Evolutionary conservation across 208 protist genomes (phyloP), one percentile per base, ranked within the genome.

Genomic region (Phytomonas serpens): DNA sequence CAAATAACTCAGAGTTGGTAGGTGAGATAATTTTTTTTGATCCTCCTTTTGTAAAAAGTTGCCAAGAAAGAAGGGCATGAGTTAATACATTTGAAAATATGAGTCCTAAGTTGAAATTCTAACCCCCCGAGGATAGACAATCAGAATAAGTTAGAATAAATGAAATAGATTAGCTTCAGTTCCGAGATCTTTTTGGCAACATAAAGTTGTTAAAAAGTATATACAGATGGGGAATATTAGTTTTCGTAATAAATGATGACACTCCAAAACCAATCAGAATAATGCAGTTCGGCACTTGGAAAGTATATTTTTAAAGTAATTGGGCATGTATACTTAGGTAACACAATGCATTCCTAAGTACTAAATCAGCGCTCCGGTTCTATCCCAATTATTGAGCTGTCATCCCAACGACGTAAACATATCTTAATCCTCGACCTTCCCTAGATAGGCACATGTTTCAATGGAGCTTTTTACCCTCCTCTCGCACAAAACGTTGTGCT

Each of bases 401-500:
- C 19, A 57, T 1, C 2, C 19, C 47, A 6, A 57, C 27, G 23
- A 1, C 47, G 47, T 1, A 57, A 57, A 57, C 27, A 57, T 27
- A 23, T 27, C 11, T 27, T 57, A 57, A 5, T 19, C 0, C 19
- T 27, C 7, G 19, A 4, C 36, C 23, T 69, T 29, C 10, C 30
- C 71, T 31, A 69, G 30, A 69, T 31, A 19, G 51, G 61, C 19
- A 57, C 23, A 57, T 27, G 6, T 19, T 19, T 57, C 47, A 57
- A 27, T 65, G 75, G 75, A 76, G 65, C 65, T 85, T 88, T 61
- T 82, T 68, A 6, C 76, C 79, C 34, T 96, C 91, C 32, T 95
- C 90, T 29, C 80, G 73, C 7, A 97, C 86, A 71, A 96, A 98
- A 4, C 82, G 83, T 33, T 72, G 69, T 19, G 93, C 94, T 23